phyloP scores from a whole-genome alignment of 441 rosid genomes.

The Erodium chrysanthum region DNA sequence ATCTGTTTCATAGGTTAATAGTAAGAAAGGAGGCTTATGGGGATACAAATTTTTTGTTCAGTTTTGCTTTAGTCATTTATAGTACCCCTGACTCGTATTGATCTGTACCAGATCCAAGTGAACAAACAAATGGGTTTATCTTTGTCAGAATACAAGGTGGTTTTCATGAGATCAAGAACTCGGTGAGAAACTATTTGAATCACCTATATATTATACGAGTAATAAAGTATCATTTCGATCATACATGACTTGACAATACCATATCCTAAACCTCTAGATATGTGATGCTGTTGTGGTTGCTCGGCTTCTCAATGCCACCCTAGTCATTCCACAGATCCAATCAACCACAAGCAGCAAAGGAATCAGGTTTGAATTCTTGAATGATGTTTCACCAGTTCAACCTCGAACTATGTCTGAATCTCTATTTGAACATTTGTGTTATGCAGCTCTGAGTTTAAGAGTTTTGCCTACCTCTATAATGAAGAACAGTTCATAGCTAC shows the following conservation, averaged over 20 bases:
- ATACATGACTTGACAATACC: slow-evolving; percentile 15
- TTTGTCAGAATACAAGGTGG: slow-evolving; percentile 97
- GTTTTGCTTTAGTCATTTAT: background rate
- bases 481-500: slow-evolving; percentile 85
- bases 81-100: slow-evolving; percentile 10
- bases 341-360: slow-evolving; percentile 98
- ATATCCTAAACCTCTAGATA: slow-evolving; percentile 37
- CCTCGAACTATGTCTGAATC: background rate
- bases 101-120: slow-evolving; percentile 44
- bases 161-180: slow-evolving; percentile 89
- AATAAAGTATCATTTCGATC: background rate
- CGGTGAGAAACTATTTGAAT: slow-evolving; percentile 40
- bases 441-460: slow-evolving; percentile 90
- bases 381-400: background rate
- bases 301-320: slow-evolving; percentile 84
- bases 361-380: slow-evolving; percentile 45
- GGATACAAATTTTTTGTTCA: background rate
- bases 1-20: background rate
- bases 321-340: slow-evolving; percentile 91
- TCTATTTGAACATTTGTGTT: slow-evolving; percentile 19
- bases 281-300: slow-evolving; percentile 69
- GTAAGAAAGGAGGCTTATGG: background rate
- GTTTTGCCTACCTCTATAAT: slow-evolving; percentile 84
- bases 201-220: background rate
- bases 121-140: slow-evolving; percentile 55